These are phyloP conservation scores for Acanthamoeba lenticulata DNA, from an alignment of 208 protist species.

Conservation along the genomic window DNA sequence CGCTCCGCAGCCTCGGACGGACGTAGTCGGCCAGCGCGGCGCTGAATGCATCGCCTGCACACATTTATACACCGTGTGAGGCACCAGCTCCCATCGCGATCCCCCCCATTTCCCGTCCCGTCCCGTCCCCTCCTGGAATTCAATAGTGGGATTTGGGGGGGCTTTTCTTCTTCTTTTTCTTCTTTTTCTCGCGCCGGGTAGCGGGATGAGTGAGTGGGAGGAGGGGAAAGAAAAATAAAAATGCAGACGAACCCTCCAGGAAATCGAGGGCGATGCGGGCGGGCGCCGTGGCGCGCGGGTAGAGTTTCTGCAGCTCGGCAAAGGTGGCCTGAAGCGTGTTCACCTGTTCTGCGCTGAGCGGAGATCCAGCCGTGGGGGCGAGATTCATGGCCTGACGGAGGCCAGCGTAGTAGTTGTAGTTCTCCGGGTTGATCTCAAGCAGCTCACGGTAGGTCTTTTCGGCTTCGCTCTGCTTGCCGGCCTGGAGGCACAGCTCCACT, in stretches of 20 bases:
- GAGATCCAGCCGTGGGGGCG: background rate
- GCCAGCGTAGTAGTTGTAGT: slow-evolving; percentile 26
- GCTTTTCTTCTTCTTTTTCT: too few species aligned
- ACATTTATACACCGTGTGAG: too few species aligned
- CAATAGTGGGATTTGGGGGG: too few species aligned
- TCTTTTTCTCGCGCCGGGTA: too few species aligned
- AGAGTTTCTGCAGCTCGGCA: slow-evolving; percentile 15
- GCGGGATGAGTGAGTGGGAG: too few species aligned
- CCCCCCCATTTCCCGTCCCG: too few species aligned
- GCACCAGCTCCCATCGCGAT: too few species aligned
- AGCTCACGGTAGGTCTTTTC: slow-evolving; percentile 27
- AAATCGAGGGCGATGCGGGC: background rate
- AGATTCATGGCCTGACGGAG: background rate
- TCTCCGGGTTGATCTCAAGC: slow-evolving; percentile 18
- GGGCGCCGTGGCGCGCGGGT: background rate
- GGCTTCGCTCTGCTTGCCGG: slow-evolving; percentile 4
- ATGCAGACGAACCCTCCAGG: slow-evolving; percentile 36
- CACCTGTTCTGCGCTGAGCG: background rate
- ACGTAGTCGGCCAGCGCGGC: slow-evolving; percentile 14
- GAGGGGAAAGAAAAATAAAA: too few species aligned
- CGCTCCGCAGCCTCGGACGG: slow-evolving; percentile 26
- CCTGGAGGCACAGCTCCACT: slow-evolving; percentile 13
- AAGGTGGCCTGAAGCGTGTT: background rate
- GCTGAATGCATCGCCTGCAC: slow-evolving; percentile 18
- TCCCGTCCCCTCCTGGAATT: too few species aligned